Conservation (phyloP, 805 yeast species). For the Hanseniaspora nectarophila region DNA sequence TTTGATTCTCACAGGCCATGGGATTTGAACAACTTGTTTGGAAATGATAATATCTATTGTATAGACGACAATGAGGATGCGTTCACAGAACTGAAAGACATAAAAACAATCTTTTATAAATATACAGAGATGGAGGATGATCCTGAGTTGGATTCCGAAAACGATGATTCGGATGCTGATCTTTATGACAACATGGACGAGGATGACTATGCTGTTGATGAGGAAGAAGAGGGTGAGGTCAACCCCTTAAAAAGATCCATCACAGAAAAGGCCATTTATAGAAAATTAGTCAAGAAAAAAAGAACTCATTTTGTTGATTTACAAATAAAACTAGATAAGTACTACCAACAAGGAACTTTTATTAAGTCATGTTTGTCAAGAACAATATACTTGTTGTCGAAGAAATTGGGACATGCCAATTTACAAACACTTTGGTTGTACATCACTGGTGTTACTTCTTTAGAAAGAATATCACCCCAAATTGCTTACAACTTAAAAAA, state of each 20-base stretch:
- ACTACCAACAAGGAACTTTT: constrained; percentile 76
- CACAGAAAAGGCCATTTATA: constrained; percentile 15
- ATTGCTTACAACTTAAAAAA: constrained; percentile 67
- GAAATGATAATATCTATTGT: constrained; percentile 63
- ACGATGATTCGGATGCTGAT: constrained; percentile 29
- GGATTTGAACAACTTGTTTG: constrained; percentile 87
- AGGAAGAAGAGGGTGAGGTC: constrained; percentile 24
- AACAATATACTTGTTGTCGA: constrained; percentile 65
- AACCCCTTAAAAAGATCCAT: constrained; percentile 24
- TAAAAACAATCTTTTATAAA: constrained; percentile 50
- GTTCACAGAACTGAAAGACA: constrained; percentile 35
- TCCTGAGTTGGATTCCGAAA: constrained; percentile 30
- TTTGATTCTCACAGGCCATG: constrained; percentile 93
- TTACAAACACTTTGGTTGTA: constrained; percentile 69
- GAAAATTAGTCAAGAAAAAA: constrained; percentile 30
- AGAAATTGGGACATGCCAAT: constrained; percentile 72
- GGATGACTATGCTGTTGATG: constrained; percentile 26
- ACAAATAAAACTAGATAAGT: constrained; percentile 53
- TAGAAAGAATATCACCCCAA: constrained; percentile 60
- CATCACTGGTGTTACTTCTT: constrained; percentile 74
- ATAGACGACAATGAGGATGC: constrained; percentile 65
- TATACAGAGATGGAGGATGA: constrained; percentile 36
- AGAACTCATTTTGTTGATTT: constrained; percentile 35
- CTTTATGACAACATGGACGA: constrained; percentile 31
- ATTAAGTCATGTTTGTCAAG: constrained; percentile 63